A percentile compares a stretch with the other conserved stretches of the same genome.
phyloP scores from a whole-genome alignment of 148 eudicot species.

The Cornus kousa region DNA sequence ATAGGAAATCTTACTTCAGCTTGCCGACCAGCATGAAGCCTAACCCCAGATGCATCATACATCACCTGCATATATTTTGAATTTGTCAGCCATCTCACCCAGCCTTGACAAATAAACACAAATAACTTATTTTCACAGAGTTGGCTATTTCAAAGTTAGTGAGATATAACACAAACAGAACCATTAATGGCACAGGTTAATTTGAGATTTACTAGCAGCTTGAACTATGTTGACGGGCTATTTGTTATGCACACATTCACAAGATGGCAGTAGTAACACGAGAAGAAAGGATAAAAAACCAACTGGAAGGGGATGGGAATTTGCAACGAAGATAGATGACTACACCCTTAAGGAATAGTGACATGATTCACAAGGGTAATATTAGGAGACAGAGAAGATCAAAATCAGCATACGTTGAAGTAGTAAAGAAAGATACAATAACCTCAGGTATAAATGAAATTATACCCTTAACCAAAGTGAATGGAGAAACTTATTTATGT shows the following conservation, averaged over 20 bases:
- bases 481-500: background rate
- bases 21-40: constrained; percentile 92
- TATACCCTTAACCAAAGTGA: background rate
- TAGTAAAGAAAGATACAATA: background rate
- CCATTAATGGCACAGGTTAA: background rate
- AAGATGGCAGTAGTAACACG: background rate
- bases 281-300: background rate
- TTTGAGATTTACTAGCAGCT: background rate
- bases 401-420: background rate
- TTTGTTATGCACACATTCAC: background rate
- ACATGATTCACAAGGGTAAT: background rate
- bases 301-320: background rate
- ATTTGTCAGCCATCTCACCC: background rate
- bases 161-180: background rate
- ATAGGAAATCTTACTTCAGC: constrained; percentile 65
- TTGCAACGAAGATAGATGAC: background rate
- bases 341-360: background rate
- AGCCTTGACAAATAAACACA: background rate
- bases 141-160: background rate
- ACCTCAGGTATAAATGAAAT: background rate
- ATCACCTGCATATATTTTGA: constrained; percentile 46
- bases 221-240: background rate
- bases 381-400: background rate
- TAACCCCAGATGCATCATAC: constrained; percentile 87
- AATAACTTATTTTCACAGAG: background rate